Conservation (phyloP, 2,329 filamentous ascomycete species). For the Fusarium albosuccineum region DNA sequence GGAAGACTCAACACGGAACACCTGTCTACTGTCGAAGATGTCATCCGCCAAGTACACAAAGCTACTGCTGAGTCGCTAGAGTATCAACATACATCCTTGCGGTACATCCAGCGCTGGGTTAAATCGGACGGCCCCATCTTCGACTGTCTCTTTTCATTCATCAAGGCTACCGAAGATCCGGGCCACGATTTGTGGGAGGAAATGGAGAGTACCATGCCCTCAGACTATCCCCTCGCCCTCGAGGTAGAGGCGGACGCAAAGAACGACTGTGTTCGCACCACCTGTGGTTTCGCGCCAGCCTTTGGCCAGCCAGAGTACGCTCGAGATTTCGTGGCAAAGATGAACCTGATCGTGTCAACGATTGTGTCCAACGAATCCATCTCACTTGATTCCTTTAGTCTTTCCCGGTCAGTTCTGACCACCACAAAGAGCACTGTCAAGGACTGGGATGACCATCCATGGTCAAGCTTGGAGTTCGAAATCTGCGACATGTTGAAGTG, state of each 20-base stretch:
- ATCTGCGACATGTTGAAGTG: background rate
- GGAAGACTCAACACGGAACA: constrained; percentile 4
- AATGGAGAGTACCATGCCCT: background rate
- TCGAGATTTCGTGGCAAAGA: constrained; percentile 2
- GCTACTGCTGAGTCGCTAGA: background rate
- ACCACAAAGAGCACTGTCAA: background rate
- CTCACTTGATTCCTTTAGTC: constrained; percentile 4
- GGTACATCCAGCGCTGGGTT: background rate
- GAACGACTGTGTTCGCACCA: background rate
- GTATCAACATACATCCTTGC: background rate
- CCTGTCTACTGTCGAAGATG: background rate
- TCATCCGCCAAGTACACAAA: constrained; percentile 5
- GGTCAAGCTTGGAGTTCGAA: background rate
- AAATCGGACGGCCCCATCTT: constrained; percentile 5
- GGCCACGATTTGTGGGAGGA: constrained; percentile 1
- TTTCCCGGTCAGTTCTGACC: background rate
- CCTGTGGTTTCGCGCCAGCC: constrained; percentile 1
- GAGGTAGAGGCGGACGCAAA: constrained; percentile 1
- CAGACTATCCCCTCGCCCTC: constrained; percentile 5
- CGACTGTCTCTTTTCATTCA: constrained; percentile 10
- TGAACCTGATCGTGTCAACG: background rate
- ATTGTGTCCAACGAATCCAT: constrained; percentile 2
- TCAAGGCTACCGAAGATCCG: constrained; percentile 1
- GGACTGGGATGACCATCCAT: constrained; percentile 5
- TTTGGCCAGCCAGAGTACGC: background rate